A percentile compares a stretch with the other conserved stretches of the same genome.
Conservation (phyloP, 2,329 filamentous ascomycete genomes). For the Trichoderma semiorbis region DNA sequence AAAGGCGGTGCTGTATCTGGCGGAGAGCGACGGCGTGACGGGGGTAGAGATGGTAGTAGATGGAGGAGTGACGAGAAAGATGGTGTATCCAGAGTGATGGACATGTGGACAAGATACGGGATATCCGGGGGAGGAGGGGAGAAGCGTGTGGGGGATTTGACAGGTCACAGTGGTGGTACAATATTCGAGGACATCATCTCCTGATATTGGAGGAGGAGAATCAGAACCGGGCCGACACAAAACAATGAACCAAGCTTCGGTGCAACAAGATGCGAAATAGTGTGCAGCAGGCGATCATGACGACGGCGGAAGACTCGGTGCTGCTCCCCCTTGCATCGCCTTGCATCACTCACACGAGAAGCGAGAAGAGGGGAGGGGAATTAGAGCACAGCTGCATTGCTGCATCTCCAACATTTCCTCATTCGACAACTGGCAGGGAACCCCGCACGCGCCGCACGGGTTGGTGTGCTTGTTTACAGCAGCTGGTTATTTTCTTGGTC, state of each 20-base stretch:
- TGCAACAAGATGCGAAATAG: neutral
- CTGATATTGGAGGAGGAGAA: neutral
- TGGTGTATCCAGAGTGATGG: conserved; percentile 30
- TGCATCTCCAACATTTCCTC: neutral
- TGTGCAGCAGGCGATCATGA: neutral
- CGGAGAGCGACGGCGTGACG: conserved; percentile 28
- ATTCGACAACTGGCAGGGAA: neutral
- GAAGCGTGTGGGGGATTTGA: neutral
- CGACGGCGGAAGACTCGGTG: neutral
- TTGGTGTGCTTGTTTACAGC: neutral
- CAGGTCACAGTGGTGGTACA: neutral
- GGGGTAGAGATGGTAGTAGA: conserved; percentile 31
- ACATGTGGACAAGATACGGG: neutral
- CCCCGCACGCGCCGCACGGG: neutral
- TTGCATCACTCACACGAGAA: neutral
- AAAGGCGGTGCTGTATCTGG: conserved; percentile 28
- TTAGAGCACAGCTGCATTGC: neutral
- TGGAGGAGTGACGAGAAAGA: conserved; percentile 31
- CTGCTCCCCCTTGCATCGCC: neutral
- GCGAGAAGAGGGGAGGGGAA: neutral
- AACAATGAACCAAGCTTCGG: neutral
- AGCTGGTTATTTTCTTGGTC: neutral
- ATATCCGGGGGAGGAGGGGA: neutral
- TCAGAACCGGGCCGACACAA: neutral
- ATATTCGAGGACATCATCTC: neutral